A percentile compares a stretch with the other conserved stretches of the same genome.
These are phyloP conservation scores for Herpetomonas samuelpessoai DNA, from an alignment of 208 protist genomes.

Conservation along the genomic window DNA sequence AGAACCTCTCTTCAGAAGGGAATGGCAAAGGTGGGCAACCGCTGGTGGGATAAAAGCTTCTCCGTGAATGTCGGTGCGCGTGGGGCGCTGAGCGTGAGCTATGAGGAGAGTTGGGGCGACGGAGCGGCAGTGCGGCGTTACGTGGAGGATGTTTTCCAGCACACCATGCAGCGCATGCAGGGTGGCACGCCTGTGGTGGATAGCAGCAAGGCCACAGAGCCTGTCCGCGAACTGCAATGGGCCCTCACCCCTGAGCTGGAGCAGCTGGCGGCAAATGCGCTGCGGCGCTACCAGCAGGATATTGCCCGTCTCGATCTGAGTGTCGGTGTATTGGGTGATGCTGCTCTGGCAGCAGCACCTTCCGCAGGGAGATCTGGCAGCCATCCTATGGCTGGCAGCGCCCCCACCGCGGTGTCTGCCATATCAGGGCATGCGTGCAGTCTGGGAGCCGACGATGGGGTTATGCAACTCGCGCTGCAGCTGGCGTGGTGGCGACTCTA, in stretches of 20 bases:
- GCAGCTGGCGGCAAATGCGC: conserved; percentile 23
- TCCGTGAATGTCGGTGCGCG: conserved; percentile 59
- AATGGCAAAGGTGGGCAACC: conserved; percentile 37
- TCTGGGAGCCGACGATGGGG: conserved; percentile 26
- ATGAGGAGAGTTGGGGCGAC: conserved; percentile 82
- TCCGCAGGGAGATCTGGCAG: too few relatives aligned
- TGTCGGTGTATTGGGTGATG: conserved; percentile 28
- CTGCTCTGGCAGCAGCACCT: conserved; percentile 3
- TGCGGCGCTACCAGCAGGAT: conserved; percentile 25
- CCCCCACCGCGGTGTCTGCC: background rate
- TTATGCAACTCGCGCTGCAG: conserved; percentile 65
- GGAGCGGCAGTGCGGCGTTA: conserved; percentile 64
- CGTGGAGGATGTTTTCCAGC: conserved; percentile 62
- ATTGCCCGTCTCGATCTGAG: conserved; percentile 45
- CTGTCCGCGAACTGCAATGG: conserved; percentile 51
- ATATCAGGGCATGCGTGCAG: too few relatives aligned
- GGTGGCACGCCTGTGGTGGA: conserved; percentile 20
- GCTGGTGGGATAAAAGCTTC: conserved; percentile 91
- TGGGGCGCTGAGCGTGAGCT: conserved; percentile 56
- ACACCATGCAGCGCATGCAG: conserved; percentile 34
- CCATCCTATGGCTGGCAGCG: conserved; percentile 9
- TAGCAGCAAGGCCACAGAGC: conserved; percentile 24
- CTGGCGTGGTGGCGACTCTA: conserved; percentile 80
- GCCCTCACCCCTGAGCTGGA: conserved; percentile 35
- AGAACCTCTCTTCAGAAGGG: conserved; percentile 26